These are phyloP conservation scores for Potentilla sterilis DNA, from an alignment of 306 rosid genomes.

Conservation along the genomic window DNA sequence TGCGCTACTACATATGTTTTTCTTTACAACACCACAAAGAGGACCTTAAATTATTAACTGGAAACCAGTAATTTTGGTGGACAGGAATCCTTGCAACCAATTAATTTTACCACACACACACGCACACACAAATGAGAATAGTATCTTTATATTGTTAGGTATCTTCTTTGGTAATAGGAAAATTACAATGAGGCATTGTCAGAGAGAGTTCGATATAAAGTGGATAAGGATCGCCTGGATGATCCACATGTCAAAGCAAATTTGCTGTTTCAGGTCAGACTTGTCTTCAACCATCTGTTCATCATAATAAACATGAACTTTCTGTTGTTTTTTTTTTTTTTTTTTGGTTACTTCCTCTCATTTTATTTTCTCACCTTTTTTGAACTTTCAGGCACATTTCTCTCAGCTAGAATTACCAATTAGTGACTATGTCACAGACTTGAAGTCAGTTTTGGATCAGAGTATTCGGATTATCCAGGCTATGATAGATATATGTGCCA, in stretches of 20 bases:
- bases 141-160: not conserved
- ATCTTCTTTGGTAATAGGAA: conserved; percentile 47
- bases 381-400: conserved; percentile 73
- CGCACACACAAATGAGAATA: not conserved
- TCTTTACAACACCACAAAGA: not conserved
- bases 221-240: conserved; percentile 76
- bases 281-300: conserved; percentile 29
- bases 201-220: conserved; percentile 69
- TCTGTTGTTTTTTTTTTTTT: not conserved
- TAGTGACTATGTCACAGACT: conserved; percentile 88
- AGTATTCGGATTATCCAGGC: conserved; percentile 97
- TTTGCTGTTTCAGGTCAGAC: conserved; percentile 85
- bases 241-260: conserved; percentile 91
- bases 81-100: not conserved
- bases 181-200: conserved; percentile 76
- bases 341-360: conserved; percentile 7
- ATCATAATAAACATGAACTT: not conserved
- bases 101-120: not conserved
- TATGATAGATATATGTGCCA: conserved; percentile 95
- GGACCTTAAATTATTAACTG: not conserved
- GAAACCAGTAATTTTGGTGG: not conserved
- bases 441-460: conserved; percentile 94
- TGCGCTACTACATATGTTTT: not conserved
- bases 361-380: conserved; percentile 21
- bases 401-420: conserved; percentile 88